These are phyloP conservation scores for Acanthochlamys bracteata DNA, from an alignment of 106 monocot genomes.

Conservation along the genomic window DNA sequence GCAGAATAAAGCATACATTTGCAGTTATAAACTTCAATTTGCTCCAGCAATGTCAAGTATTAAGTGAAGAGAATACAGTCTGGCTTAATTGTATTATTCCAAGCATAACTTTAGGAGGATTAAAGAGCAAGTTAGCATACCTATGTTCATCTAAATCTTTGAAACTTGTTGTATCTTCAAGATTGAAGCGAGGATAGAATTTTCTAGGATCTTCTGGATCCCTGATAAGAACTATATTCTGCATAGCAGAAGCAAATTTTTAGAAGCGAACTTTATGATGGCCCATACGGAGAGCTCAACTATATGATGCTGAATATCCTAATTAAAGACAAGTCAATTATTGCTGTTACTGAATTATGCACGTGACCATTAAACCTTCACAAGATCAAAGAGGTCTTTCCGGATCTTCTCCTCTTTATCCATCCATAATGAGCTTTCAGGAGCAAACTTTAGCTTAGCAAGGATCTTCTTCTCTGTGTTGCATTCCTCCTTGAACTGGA, in stretches of 20 bases:
- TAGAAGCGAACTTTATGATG: background rate
- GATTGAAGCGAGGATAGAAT: slow-evolving; percentile 92
- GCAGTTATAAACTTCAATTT: background rate
- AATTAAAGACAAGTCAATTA: background rate
- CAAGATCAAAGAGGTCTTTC: slow-evolving; percentile 66
- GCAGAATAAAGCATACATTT: background rate
- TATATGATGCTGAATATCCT: background rate
- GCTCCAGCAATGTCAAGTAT: too few relatives aligned
- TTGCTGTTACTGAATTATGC: too few relatives aligned
- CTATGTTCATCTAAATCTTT: slow-evolving; percentile 79
- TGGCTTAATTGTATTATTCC: too few relatives aligned
- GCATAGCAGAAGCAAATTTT: slow-evolving; percentile 12
- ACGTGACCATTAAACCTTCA: slow-evolving; percentile 34
- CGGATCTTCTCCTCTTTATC: slow-evolving; percentile 51
- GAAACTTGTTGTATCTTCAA: slow-evolving; percentile 85
- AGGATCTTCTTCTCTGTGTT: slow-evolving; percentile 92
- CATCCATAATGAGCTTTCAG: slow-evolving; percentile 66
- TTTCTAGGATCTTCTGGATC: slow-evolving; percentile 72
- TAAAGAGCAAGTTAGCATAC: slow-evolving; percentile 16
- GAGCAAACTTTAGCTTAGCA: slow-evolving; percentile 36
- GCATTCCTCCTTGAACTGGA: slow-evolving; percentile 88
- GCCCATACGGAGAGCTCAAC: background rate
- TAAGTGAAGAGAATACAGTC: too few relatives aligned
- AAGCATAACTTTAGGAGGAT: background rate
- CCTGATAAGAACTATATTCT: slow-evolving; percentile 91